phyloP scores from a whole-genome alignment of 179 eudicot species.

The Vitellaria paradoxa region DNA sequence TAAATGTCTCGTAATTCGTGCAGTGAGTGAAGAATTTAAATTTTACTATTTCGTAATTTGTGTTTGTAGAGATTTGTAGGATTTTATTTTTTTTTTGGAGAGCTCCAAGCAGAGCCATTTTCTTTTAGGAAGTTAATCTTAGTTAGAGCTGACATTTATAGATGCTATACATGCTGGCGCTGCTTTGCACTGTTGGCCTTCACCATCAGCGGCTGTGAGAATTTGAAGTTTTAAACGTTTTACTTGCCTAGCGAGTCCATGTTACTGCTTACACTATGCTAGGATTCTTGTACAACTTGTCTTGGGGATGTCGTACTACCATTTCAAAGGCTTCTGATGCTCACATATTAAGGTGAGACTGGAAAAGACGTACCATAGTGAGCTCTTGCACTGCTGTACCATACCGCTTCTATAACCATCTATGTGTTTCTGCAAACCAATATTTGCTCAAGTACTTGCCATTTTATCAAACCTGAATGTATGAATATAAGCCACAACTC shows the following conservation, averaged over 20 bases:
- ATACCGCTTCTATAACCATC: too few relatives aligned
- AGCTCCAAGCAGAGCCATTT: too few relatives aligned
- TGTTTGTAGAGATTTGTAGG: too few relatives aligned
- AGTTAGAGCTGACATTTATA: conserved; percentile 90
- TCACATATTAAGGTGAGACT: background rate
- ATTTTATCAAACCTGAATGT: background rate
- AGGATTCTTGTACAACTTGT: background rate
- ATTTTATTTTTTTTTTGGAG: too few relatives aligned
- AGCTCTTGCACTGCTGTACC: too few relatives aligned
- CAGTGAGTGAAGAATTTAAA: too few relatives aligned
- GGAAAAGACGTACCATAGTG: background rate
- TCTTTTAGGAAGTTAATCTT: conserved; percentile 58
- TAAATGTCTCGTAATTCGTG: too few relatives aligned
- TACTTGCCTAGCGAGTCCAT: background rate
- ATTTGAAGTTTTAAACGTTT: background rate
- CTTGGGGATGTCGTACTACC: background rate
- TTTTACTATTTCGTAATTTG: too few relatives aligned
- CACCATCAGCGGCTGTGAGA: conserved; percentile 89
- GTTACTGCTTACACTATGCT: background rate
- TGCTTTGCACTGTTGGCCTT: conserved; percentile 98
- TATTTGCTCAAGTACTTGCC: background rate
- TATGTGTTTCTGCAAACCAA: too few relatives aligned
- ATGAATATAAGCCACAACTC: too few relatives aligned
- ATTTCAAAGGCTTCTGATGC: background rate
- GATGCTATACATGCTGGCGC: conserved; percentile 99